These are phyloP conservation scores for Kernera saxatilis DNA, from an alignment of 345 rosid species.

Conservation along the genomic window DNA sequence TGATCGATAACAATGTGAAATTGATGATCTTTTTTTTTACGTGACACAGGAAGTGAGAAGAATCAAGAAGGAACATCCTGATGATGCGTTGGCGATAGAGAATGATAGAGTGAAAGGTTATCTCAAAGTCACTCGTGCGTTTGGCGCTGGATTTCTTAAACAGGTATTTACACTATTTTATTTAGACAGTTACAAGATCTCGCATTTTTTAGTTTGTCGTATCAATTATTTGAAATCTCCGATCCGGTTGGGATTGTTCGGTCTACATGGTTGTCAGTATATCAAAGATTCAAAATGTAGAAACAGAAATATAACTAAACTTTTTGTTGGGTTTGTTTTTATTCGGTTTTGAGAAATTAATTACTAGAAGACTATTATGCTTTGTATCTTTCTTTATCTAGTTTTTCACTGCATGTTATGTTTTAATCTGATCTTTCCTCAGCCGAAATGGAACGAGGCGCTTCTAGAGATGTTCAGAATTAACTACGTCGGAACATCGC, in stretches of 20 bases:
- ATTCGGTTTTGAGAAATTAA: too few relatives aligned
- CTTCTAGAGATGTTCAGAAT: conserved; percentile 79
- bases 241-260: not conserved
- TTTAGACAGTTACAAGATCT: not conserved
- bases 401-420: not conserved
- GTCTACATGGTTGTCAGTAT: not conserved
- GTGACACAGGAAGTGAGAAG: conserved; percentile 67
- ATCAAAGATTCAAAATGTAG: not conserved
- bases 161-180: conserved; percentile 38
- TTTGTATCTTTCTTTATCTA: not conserved
- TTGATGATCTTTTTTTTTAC: not conserved
- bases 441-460: conserved; percentile 91
- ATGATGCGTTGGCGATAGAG: conserved; percentile 54
- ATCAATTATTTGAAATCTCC: too few relatives aligned
- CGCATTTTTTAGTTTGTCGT: too few relatives aligned
- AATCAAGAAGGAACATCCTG: conserved; percentile 71
- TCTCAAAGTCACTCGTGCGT: conserved; percentile 91
- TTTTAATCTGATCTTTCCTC: not conserved
- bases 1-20: not conserved
- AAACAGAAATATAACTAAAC: too few relatives aligned
- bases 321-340: too few relatives aligned
- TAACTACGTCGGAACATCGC: conserved; percentile 66
- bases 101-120: conserved; percentile 88
- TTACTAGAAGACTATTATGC: too few relatives aligned
- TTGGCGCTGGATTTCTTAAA: conserved; percentile 90